A percentile compares a stretch with the other conserved stretches of the same genome.
Conservation (phyloP, 768 basidiomycete species). For the Hericium coralloides region DNA sequence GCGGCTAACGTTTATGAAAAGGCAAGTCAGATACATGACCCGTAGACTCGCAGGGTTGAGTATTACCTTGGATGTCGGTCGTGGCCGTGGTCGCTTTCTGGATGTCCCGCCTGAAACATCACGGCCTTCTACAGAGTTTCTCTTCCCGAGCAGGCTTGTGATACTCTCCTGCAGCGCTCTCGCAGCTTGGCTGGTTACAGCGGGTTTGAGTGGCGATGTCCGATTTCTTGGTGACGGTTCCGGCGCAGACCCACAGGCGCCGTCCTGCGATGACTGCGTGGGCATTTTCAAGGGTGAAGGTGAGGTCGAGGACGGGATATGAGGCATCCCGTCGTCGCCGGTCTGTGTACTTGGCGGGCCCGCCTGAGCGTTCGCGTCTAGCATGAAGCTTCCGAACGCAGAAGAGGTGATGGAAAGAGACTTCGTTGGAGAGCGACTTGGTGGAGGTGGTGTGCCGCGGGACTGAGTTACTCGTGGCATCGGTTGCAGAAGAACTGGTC, state of each 20-base stretch:
- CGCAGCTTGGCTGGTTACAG: conserved; percentile 37
- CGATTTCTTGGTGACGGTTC: conserved; percentile 9
- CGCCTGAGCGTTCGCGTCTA: background rate
- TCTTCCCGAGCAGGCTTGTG: conserved; percentile 61
- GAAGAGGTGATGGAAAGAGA: conserved; percentile 1
- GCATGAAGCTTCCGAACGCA: conserved; percentile 1
- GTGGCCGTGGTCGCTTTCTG: conserved; percentile 31
- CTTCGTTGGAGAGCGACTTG: background rate
- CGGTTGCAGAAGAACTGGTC: background rate
- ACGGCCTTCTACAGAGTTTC: conserved; percentile 30
- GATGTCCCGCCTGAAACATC: conserved; percentile 7
- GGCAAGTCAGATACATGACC: background rate
- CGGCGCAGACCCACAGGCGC: background rate
- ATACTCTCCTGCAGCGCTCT: conserved; percentile 62
- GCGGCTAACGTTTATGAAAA: conserved; percentile 18
- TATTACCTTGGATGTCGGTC: conserved; percentile 23
- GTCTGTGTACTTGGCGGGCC: conserved; percentile 18
- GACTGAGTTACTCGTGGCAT: background rate
- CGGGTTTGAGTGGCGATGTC: conserved; percentile 24
- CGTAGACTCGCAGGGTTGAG: background rate
- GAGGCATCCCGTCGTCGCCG: conserved; percentile 19
- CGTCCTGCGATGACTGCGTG: background rate
- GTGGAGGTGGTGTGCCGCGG: background rate
- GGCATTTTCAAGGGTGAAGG: conserved; percentile 25
- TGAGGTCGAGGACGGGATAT: conserved; percentile 44